These are phyloP conservation scores for Botrytis paeoniae DNA, from an alignment of 2,329 filamentous ascomycete species.

Conservation along the genomic window DNA sequence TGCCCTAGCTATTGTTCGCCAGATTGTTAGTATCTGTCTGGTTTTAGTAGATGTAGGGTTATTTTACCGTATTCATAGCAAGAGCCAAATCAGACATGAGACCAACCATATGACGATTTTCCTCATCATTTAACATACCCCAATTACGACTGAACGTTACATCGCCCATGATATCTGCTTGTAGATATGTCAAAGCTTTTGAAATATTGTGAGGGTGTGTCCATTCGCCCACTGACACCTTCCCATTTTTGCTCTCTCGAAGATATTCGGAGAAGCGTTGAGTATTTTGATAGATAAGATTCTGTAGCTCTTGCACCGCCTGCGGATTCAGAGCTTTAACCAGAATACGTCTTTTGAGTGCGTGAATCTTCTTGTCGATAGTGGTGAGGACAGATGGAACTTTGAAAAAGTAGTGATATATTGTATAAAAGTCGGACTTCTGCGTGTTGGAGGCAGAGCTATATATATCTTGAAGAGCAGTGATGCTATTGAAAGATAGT, in stretches of 20 bases:
- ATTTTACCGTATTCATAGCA: constrained; percentile 3
- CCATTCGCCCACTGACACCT: background rate
- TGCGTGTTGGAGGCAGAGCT: background rate
- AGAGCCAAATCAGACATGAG: background rate
- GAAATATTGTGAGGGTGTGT: background rate
- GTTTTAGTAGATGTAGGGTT: background rate
- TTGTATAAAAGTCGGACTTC: constrained; percentile 3
- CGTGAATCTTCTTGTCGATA: background rate
- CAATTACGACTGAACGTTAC: background rate
- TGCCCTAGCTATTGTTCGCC: background rate
- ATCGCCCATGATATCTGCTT: constrained; percentile 2
- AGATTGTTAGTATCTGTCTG: background rate
- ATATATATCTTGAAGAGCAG: constrained; percentile 1
- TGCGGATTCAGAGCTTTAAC: background rate
- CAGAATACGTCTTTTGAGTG: background rate
- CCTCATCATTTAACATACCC: background rate
- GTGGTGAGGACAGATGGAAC: background rate
- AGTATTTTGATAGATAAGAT: background rate
- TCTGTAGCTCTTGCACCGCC: background rate
- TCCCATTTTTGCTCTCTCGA: background rate
- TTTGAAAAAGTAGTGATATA: constrained; percentile 11
- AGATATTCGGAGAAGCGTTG: background rate
- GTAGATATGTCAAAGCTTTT: background rate
- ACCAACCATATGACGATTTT: background rate
- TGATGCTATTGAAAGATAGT: background rate